phyloP scores from a whole-genome alignment of 129 eudicot species.

The Scalesia atractyloides region DNA sequence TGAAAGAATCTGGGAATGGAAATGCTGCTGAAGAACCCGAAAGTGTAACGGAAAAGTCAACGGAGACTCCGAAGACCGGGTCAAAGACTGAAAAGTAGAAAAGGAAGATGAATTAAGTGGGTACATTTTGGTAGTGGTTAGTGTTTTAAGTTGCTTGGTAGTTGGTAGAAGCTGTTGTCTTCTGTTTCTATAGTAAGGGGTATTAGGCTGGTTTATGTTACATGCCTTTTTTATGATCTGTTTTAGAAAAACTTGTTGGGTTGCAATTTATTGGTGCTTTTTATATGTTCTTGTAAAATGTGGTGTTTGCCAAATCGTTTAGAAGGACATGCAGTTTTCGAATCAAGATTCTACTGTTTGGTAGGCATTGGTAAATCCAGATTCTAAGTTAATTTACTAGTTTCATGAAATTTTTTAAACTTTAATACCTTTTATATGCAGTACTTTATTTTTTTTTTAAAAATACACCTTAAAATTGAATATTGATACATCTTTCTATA shows the following conservation, averaged over 20 bases:
- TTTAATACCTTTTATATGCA: too few species aligned
- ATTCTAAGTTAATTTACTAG: too few species aligned
- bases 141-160: slow-evolving; percentile 11
- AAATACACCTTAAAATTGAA: too few species aligned
- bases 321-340: background rate
- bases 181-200: slow-evolving; percentile 3
- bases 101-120: slow-evolving; percentile 11
- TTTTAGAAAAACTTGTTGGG: slow-evolving; percentile 1
- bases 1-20: slow-evolving; percentile 17
- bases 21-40: slow-evolving; percentile 25
- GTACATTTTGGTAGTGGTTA: slow-evolving; percentile 19
- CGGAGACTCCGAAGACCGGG: slow-evolving; percentile 11
- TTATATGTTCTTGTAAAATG: background rate
- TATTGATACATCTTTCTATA: too few species aligned
- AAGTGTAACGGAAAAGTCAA: slow-evolving; percentile 22
- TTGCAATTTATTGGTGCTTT: slow-evolving; percentile 3
- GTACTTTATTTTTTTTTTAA: too few species aligned
- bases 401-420: too few species aligned
- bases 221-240: background rate
- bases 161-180: slow-evolving; percentile 7
- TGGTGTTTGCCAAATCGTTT: slow-evolving; percentile 5
- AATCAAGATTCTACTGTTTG: background rate
- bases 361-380: background rate
- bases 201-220: slow-evolving; percentile 9
- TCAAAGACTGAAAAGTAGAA: slow-evolving; percentile 19